Conservation (phyloP, 805 yeast genomes). For the Saccharomyces kudriavzevii region DNA sequence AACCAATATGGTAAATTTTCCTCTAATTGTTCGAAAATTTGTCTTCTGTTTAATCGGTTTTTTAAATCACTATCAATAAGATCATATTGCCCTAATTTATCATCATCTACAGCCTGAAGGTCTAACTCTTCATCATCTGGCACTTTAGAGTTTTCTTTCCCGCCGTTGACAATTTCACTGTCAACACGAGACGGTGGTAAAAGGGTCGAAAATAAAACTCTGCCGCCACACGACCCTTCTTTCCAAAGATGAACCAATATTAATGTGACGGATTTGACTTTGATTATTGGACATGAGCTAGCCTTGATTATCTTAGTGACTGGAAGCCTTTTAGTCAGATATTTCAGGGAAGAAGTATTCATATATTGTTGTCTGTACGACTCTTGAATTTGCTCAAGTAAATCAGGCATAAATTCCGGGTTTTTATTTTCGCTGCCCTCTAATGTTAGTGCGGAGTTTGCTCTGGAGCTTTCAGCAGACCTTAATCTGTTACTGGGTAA, state of each 20-base stretch:
- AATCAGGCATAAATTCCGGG: slow-evolving; percentile 18
- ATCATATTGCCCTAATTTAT: slow-evolving; percentile 10
- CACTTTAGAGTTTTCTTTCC: slow-evolving; percentile 2
- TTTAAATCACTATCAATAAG: slow-evolving; percentile 12
- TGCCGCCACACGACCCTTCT: slow-evolving; percentile 26
- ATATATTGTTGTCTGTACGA: slow-evolving; percentile 18
- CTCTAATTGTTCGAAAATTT: slow-evolving; percentile 34
- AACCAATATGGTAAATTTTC: slow-evolving; percentile 55
- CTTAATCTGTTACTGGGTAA: neutral
- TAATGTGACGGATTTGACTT: slow-evolving; percentile 19
- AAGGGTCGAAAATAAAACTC: slow-evolving; percentile 24
- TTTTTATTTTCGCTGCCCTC: slow-evolving; percentile 5
- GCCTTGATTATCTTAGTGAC: slow-evolving; percentile 22
- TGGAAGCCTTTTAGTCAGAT: slow-evolving; percentile 21
- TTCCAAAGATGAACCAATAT: slow-evolving; percentile 27
- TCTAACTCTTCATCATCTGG: slow-evolving; percentile 8
- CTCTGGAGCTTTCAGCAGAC: slow-evolving; percentile 1
- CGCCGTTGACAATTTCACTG: neutral
- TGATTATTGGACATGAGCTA: slow-evolving; percentile 20
- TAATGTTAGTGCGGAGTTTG: neutral
- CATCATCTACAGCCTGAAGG: slow-evolving; percentile 7
- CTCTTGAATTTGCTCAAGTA: slow-evolving; percentile 20
- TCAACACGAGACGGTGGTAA: slow-evolving; percentile 20
- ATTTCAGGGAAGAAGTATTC: slow-evolving; percentile 21
- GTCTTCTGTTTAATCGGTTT: slow-evolving; percentile 10